Conservation (phyloP, 2,329 filamentous ascomycete genomes). For the Clonostachys chloroleuca region DNA sequence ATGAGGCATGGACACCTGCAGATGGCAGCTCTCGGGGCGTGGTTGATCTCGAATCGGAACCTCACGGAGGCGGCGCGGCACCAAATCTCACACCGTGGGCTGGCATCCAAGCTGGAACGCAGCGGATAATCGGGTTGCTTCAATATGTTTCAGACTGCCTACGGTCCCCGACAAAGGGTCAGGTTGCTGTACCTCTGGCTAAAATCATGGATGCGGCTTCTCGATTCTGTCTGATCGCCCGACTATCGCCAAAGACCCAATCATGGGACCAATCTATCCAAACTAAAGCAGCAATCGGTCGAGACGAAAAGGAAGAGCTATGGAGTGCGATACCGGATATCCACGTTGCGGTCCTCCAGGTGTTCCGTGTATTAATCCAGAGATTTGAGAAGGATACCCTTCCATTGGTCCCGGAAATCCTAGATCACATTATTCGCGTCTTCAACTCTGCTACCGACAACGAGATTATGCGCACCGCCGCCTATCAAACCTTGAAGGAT, state of each 20-base stretch:
- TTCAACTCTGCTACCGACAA: conserved; percentile 55
- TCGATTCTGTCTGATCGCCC: conserved; percentile 64
- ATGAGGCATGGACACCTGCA: conserved; percentile 77
- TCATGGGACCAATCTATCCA: conserved; percentile 47
- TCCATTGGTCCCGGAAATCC: conserved; percentile 56
- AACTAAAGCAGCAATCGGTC: conserved; percentile 67
- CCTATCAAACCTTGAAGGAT: conserved; percentile 54
- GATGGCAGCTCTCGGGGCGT: conserved; percentile 39
- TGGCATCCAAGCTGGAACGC: conserved; percentile 68
- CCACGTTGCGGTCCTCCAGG: conserved; percentile 64
- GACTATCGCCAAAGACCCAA: conserved; percentile 40
- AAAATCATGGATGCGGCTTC: conserved; percentile 64
- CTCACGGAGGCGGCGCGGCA: conserved; percentile 38
- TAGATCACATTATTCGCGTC: conserved; percentile 70
- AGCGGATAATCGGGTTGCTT: conserved; percentile 65
- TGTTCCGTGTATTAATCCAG: conserved; percentile 53
- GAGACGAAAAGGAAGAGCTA: conserved; percentile 78
- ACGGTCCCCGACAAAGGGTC: conserved; percentile 55
- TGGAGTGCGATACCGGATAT: conserved; percentile 70
- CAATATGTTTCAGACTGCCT: conserved; percentile 61
- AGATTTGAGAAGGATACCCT: conserved; percentile 54
- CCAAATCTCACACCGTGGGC: conserved; percentile 62
- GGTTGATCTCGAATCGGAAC: conserved; percentile 39
- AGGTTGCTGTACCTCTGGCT: conserved; percentile 65
- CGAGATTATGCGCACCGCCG: conserved; percentile 49